Conservation (phyloP, 208 protist species). For the Leishmania arabica region DNA sequence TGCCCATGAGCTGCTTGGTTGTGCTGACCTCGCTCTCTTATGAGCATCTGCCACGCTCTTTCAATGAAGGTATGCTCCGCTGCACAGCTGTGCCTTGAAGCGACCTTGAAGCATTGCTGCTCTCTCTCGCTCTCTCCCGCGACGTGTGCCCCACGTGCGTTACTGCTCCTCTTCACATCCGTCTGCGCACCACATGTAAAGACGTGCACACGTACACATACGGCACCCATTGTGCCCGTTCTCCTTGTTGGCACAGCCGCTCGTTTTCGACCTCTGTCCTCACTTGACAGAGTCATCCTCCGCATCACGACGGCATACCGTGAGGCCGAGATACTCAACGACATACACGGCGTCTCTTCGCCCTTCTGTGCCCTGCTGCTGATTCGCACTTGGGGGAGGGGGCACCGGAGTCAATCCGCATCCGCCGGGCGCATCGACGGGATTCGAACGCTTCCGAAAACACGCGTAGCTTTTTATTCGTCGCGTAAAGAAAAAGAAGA, state of each 20-base stretch:
- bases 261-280: not conserved
- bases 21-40: not conserved
- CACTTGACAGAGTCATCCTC: not conserved
- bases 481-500: no score
- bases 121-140: not conserved
- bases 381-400: not conserved
- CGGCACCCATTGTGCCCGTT: no score
- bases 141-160: not conserved
- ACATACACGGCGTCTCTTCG: not conserved
- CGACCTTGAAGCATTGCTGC: not conserved
- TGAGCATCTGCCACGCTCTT: not conserved
- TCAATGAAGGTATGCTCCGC: not conserved
- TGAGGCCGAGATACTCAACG: not conserved
- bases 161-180: not conserved
- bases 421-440: not conserved
- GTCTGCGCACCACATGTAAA: not conserved
- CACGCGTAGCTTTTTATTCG: no score
- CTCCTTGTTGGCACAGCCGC: not conserved
- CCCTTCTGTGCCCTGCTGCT: not conserved
- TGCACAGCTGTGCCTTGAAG: not conserved
- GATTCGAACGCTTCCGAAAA: not conserved
- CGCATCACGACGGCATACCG: not conserved
- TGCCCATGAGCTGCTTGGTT: not conserved
- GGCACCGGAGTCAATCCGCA: not conserved
- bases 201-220: not conserved